Base-by-base conservation (phyloP, 352 stramenopile genomes). In the Globisporangium paddicum region DNA sequence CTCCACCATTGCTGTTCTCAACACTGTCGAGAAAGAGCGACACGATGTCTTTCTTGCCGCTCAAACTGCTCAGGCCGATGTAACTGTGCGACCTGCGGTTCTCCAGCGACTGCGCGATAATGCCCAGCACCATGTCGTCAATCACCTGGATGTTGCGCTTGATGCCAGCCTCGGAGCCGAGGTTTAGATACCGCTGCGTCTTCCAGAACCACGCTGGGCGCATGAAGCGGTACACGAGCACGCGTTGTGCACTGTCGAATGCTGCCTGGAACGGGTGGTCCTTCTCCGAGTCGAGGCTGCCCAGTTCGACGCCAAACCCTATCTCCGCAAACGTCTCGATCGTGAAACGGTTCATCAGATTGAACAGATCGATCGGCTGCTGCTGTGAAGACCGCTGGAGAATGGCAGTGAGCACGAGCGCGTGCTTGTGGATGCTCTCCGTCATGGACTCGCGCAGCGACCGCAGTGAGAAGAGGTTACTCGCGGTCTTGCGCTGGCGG, bases 251-350 rank as follows among this genome's bases (percentile, higher is more conserved):
- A 3, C 34, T 57, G 34, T 89, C 74, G 34, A 92, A 77, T 2
- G 68, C 71, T 0, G 34, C 41, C 34, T 72, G 53, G 35, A 81
- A 72, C 10, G 64, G 60, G 16, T 66, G 63, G 18, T 72, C 59
- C 3, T 49, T 34, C 16, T 51, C 13, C 4, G 14, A 14, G 1
- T 59, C 45, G 18, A 77, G 68, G 6, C 46, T 46, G 2, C 58
- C 37, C 3, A 77, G 11, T 5, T 71, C 10, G 11, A 68, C 21
- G 23, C 70, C 72, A 54, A 87, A 77, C 9, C 56, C 79, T 19
- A 86, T 77, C 25, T 80, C 62, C 0, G 71, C 55, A 52, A 89
- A 82, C 18, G 66, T 63, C 6, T 86, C 70, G 21, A 84, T 75
- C 30, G 74, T 80, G 55, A 86, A 85, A 23, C 58, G 40, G 52